Evolutionary conservation across 306 rosid genomes (phyloP), one percentile per base, ranked within the genome.

Genomic region (Delonix regia): DNA sequence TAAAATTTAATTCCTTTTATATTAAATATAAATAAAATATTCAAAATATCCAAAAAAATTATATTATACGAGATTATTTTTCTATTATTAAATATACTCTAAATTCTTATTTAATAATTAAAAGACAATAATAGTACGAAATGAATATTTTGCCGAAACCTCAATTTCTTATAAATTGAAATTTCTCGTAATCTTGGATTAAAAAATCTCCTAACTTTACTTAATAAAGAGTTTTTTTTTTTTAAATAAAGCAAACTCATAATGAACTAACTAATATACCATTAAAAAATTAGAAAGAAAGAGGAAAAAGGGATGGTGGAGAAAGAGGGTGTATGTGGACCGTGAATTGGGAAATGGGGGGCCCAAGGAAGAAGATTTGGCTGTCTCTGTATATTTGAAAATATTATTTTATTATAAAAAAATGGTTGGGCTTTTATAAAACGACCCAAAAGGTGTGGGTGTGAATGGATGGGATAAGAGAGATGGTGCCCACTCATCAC

Each of bases 331-430:
- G 76, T 7, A 25, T 84, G 10, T 86, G 77, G 55, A 87, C 97
- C 98, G 91, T 86, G 66, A 71, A 89, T 22, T 65, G 48, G 73
- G 94, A 88, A 88, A 87, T 88, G 88, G 83, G 7, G 77, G 69
- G 62, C 65, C 80, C 73, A n/a, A 44, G 78, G 83, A 81, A 44
- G 84, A 85, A 87, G 89, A 84, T 86, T 76, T 86, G 81, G 81
- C 62, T 85, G 93, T 85, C 87, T 12, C 30, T 38, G 27, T 38
- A 38, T n/a, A 38, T 64, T 5, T 36, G 48, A 64, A 19, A 28
- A 38, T 63, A n/a, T 60, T 28, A 27, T 12, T 42, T 42, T 45
- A 12, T 45, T 41, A 18, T 16, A 52, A 2, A 19, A 7, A n/a
- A 7, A 52, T n/a, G 18, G 38, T 28, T 74, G 42, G 68, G 14